phyloP scores from a whole-genome alignment of 106 monocot genomes.

The Hemerocallis citrina region DNA sequence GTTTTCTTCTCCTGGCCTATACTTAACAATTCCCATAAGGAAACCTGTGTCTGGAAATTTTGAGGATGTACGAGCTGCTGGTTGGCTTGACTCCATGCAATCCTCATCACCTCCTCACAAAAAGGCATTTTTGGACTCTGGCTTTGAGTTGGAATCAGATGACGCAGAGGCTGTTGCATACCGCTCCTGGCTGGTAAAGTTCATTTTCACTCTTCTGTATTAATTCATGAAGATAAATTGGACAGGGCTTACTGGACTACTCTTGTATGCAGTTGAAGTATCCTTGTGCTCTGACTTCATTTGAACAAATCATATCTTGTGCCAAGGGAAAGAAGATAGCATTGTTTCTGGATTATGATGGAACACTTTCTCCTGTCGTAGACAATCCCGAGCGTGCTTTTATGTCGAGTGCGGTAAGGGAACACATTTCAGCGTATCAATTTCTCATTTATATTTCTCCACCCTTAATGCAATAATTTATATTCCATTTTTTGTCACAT shows the following conservation, averaged over 20 bases:
- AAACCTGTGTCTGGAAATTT: constrained; percentile 29
- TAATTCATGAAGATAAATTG: too few relatives aligned
- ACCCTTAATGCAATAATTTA: neutral
- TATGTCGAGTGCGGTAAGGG: constrained; percentile 63
- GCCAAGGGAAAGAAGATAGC: constrained; percentile 66
- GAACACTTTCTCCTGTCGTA: constrained; percentile 92
- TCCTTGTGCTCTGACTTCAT: constrained; percentile 69
- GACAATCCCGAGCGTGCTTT: constrained; percentile 78
- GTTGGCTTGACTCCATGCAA: constrained; percentile 73
- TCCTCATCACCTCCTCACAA: constrained; percentile 73
- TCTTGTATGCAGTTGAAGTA: constrained; percentile 42
- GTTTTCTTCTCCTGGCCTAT: constrained; percentile 43
- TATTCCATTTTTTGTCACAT: constrained; percentile 32
- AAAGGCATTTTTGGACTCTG: constrained; percentile 27
- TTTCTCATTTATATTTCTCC: neutral
- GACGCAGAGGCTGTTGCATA: constrained; percentile 42
- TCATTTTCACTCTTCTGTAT: neutral
- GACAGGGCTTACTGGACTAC: constrained; percentile 3
- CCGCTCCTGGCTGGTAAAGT: constrained; percentile 40
- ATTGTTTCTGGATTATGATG: constrained; percentile 95
- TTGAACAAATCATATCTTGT: constrained; percentile 51
- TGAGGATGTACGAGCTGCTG: constrained; percentile 39
- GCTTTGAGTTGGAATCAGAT: constrained; percentile 11
- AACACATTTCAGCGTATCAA: neutral
- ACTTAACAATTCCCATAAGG: constrained; percentile 37